Evolutionary conservation across 176 grass and related monocot genomes (phyloP).

Genomic region (Urochloa ruziziensis): DNA sequence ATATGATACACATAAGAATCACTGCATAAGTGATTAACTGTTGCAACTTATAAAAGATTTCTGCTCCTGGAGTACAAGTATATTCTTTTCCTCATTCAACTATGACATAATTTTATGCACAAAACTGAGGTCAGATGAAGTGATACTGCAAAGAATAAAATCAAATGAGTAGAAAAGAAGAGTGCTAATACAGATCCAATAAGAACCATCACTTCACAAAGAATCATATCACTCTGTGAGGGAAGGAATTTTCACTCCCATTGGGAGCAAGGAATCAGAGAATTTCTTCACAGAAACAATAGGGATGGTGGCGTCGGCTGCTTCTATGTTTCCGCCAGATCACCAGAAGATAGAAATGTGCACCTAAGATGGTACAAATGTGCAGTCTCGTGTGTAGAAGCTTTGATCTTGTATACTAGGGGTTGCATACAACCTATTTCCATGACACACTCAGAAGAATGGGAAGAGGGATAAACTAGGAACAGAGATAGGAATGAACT

Average conservation of each 20-base stretch:
- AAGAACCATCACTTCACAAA: not conserved
- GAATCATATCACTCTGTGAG: not conserved
- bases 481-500: not conserved
- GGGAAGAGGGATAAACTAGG: not conserved
- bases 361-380: not conserved
- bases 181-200: too few relatives aligned
- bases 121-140: not conserved
- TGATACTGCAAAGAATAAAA: not conserved
- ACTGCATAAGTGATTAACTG: not conserved
- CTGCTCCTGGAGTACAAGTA: conserved; percentile 6
- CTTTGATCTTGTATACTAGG: not conserved
- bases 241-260: not conserved
- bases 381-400: not conserved
- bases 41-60: conserved; percentile 4
- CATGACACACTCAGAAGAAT: not conserved
- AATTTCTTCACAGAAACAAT: not conserved
- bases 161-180: not conserved
- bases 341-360: not conserved
- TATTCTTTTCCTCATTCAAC: not conserved
- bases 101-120: conserved; percentile 2
- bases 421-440: not conserved
- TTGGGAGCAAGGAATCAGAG: not conserved
- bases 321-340: not conserved
- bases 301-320: not conserved
- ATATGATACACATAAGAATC: conserved; percentile 29